phyloP scores from a whole-genome alignment of 805 yeast species.

The Monosporozyma servazzii region DNA sequence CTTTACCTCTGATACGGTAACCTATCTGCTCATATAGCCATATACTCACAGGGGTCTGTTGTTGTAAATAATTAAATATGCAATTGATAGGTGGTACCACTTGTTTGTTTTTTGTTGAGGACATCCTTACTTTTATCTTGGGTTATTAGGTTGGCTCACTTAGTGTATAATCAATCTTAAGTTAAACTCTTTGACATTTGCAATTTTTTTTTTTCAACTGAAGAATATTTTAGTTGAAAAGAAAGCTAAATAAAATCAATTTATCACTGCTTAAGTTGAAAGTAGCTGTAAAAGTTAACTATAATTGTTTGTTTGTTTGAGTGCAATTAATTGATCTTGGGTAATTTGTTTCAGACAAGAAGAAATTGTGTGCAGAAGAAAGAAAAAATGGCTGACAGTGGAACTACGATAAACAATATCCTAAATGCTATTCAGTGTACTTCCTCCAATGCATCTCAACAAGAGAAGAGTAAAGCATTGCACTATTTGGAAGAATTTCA shows the following conservation, averaged over 20 bases:
- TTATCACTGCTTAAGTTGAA: not conserved
- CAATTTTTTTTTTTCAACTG: not conserved
- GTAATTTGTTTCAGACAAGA: not conserved
- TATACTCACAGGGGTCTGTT: constrained; percentile 66
- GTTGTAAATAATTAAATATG: constrained; percentile 78
- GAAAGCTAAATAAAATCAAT: not conserved
- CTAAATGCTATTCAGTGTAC: constrained; percentile 24
- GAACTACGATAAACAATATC: constrained; percentile 8
- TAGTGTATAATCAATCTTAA: not conserved
- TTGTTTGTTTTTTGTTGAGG: constrained; percentile 14
- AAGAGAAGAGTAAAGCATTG: constrained; percentile 36
- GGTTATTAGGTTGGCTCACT: not conserved
- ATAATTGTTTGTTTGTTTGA: not conserved
- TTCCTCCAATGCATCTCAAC: constrained; percentile 21
- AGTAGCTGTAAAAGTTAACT: not conserved
- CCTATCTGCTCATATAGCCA: constrained; percentile 87
- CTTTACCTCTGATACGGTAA: constrained; percentile 68
- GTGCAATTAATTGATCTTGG: not conserved
- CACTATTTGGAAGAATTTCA: constrained; percentile 71
- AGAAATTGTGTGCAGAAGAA: not conserved
- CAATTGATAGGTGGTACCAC: constrained; percentile 88
- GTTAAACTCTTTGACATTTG: not conserved
- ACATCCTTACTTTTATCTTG: constrained; percentile 8
- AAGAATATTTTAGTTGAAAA: not conserved
- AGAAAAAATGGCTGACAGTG: not conserved